A percentile compares a stretch with the other conserved stretches of the same genome.
Evolutionary conservation across 176 grass and related monocot species (phyloP).

Genomic region (Calamus simplicifolius): DNA sequence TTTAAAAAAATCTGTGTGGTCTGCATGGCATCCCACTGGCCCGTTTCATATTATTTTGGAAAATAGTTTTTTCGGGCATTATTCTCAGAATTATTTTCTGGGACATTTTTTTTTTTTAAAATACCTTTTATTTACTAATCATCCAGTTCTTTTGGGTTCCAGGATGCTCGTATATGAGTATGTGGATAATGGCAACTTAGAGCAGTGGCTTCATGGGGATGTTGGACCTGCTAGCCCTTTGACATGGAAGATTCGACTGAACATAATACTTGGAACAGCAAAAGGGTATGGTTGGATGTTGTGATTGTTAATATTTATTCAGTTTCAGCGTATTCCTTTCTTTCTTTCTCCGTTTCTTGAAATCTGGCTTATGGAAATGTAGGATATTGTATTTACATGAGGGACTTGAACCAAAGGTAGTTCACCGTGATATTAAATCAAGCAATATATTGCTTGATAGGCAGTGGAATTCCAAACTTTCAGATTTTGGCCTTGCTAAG

Average conservation of each 20-base stretch:
- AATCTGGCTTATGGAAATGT: constrained; percentile 4
- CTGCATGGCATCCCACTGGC: no score
- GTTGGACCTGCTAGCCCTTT: constrained; percentile 8
- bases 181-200: constrained; percentile 14
- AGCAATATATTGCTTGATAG: constrained; percentile 15
- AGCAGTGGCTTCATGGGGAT: constrained; percentile 17
- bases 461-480: constrained; percentile 3
- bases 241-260: constrained; percentile 14
- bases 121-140: no score
- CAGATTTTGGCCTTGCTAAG: constrained; percentile 11
- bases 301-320: neutral
- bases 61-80: no score
- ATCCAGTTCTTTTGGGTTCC: constrained; percentile 3
- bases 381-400: constrained; percentile 8
- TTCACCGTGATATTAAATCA: constrained; percentile 10
- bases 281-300: constrained; percentile 5
- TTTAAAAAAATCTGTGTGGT: no score
- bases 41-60: no score
- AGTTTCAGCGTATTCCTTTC: no score
- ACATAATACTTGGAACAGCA: constrained; percentile 12
- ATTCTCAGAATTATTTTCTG: no score
- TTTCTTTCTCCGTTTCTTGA: no score
- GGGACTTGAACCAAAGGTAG: constrained; percentile 5
- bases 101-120: no score
- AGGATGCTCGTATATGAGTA: constrained; percentile 59